phyloP scores from a whole-genome alignment of 345 rosid genomes.

The Dimocarpus longan region DNA sequence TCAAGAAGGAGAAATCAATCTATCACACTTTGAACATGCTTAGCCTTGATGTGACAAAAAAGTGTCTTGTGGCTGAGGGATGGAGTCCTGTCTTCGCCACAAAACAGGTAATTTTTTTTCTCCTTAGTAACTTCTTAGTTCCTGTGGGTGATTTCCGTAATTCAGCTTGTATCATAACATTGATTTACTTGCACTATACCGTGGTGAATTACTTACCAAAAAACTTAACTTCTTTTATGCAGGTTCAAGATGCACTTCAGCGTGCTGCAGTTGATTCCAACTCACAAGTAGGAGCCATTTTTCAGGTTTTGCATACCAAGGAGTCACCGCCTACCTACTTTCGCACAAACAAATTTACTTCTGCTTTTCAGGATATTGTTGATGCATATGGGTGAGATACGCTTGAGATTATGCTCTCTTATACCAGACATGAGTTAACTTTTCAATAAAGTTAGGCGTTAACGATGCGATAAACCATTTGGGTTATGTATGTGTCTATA shows the following conservation, averaged over 20 bases:
- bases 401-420: conserved; percentile 19
- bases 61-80: conserved; percentile 93
- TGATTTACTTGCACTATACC: conserved; percentile 12
- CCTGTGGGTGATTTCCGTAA: neutral
- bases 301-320: conserved; percentile 81
- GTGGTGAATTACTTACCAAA: conserved; percentile 19
- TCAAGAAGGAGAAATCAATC: conserved; percentile 86
- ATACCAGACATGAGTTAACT: neutral
- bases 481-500: neutral
- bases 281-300: conserved; percentile 91
- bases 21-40: conserved; percentile 95
- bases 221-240: conserved; percentile 40
- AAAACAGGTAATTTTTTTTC: conserved; percentile 58
- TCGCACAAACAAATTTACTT: conserved; percentile 83
- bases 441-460: neutral
- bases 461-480: neutral
- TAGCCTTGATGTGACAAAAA: conserved; percentile 94
- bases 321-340: conserved; percentile 93
- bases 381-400: conserved; percentile 92
- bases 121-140: neutral
- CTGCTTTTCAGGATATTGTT: conserved; percentile 95
- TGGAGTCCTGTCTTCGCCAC: conserved; percentile 96
- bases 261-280: conserved; percentile 91
- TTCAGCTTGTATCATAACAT: neutral
- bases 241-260: conserved; percentile 93